Conservation (phyloP, 2,329 filamentous ascomycete species). For the Coniochaeta pulveracea region DNA sequence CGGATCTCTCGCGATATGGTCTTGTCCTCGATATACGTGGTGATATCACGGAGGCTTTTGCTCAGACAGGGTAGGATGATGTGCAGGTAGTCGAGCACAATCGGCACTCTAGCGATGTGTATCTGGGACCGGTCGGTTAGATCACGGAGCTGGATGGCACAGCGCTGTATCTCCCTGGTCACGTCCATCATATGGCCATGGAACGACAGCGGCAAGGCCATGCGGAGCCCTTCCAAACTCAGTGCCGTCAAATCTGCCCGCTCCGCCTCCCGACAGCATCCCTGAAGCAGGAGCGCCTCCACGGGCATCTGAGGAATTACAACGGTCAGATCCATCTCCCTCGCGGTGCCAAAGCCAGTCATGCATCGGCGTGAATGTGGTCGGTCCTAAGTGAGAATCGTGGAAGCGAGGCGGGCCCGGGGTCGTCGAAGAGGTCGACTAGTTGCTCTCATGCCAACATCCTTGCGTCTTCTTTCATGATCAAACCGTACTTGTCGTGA, state of each 20-base stretch:
- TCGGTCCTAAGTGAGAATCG: too few species aligned
- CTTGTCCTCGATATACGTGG: constrained; percentile 36
- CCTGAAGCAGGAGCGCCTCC: constrained; percentile 29
- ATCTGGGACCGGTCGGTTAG: constrained; percentile 42
- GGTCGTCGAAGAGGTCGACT: background rate
- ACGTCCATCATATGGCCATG: constrained; percentile 35
- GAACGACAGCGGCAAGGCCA: constrained; percentile 28
- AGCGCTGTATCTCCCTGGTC: constrained; percentile 32
- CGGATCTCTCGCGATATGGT: constrained; percentile 32
- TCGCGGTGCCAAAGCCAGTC: background rate
- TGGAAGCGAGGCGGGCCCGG: background rate
- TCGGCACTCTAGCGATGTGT: constrained; percentile 34
- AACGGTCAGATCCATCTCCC: constrained; percentile 8
- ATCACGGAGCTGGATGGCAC: constrained; percentile 36
- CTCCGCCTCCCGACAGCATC: constrained; percentile 44
- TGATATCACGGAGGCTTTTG: constrained; percentile 41
- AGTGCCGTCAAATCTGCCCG: constrained; percentile 35
- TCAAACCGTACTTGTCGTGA: too few species aligned
- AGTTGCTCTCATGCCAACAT: too few species aligned
- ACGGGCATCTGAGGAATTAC: constrained; percentile 6
- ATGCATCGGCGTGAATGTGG: too few species aligned
- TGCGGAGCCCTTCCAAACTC: constrained; percentile 36
- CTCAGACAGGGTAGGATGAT: constrained; percentile 44
- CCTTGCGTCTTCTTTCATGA: too few species aligned
- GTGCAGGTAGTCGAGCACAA: constrained; percentile 43